Evolutionary conservation across 495 filamentous ascomycete species (phyloP).

Genomic region (Neurospora intermedia): DNA sequence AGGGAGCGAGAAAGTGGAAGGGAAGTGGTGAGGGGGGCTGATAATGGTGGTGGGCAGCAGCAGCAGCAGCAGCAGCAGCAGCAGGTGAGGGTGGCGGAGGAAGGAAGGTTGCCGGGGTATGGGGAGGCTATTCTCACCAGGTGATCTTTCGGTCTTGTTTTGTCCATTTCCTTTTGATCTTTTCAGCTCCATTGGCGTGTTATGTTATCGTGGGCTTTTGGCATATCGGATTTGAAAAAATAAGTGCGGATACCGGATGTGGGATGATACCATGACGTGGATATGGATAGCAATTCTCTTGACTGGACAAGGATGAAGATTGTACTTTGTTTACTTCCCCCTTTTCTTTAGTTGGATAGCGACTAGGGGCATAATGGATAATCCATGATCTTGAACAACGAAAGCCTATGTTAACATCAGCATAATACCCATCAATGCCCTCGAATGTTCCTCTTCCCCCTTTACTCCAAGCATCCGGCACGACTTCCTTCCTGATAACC

Average conservation of each 20-base stretch:
- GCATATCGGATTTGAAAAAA: background rate
- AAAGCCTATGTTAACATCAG: background rate
- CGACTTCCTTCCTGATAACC: too few relatives aligned
- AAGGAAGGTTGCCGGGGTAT: conserved; percentile 26
- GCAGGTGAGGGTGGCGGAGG: conserved; percentile 1
- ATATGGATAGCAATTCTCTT: background rate
- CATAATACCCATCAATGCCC: too few relatives aligned
- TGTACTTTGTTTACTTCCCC: background rate
- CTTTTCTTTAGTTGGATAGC: background rate
- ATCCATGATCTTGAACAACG: background rate
- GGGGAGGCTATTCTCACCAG: conserved; percentile 10
- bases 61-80: background rate
- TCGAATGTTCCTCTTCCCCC: too few relatives aligned
- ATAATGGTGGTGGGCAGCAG: background rate
- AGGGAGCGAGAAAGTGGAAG: background rate
- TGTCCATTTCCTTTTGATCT: background rate
- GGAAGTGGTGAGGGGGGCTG: background rate
- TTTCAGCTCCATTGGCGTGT: background rate
- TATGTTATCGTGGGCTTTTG: background rate
- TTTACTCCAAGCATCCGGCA: too few relatives aligned
- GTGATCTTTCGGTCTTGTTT: background rate
- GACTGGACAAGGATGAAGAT: background rate
- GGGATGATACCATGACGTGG: background rate
- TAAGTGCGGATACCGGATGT: background rate
- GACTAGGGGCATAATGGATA: background rate